Percentiles rank a stretch among this genome's conserved stretches.
Conservation (phyloP, 306 rosid species). For the Dicorynia guianensis region DNA sequence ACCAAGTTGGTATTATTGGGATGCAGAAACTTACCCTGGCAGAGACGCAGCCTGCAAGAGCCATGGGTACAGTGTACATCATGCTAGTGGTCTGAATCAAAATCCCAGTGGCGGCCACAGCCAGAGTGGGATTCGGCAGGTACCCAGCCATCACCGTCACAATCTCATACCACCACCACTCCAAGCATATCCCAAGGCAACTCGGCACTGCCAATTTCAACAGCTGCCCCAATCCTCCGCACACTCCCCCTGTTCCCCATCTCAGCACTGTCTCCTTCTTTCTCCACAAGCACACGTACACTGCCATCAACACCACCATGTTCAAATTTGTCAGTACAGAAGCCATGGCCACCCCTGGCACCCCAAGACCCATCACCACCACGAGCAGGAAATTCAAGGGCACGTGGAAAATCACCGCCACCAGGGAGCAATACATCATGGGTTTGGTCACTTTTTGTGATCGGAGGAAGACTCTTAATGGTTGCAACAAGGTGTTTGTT, state of each 20-base stretch:
- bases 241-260: constrained; percentile 53
- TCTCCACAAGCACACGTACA: constrained; percentile 60
- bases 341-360: constrained; percentile 85
- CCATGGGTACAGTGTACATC: constrained; percentile 99
- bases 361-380: constrained; percentile 64
- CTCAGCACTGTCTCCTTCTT: constrained; percentile 45
- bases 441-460: constrained; percentile 86
- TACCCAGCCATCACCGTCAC: constrained; percentile 91
- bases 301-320: constrained; percentile 77
- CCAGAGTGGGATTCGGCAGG: constrained; percentile 65
- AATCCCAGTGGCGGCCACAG: constrained; percentile 97
- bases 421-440: constrained; percentile 84
- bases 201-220: constrained; percentile 84
- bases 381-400: constrained; percentile 70
- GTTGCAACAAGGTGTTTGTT: constrained; percentile 74
- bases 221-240: constrained; percentile 63
- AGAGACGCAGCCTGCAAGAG: constrained; percentile 96
- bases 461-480: constrained; percentile 72
- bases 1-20: not conserved
- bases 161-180: constrained; percentile 99
- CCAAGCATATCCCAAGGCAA: constrained; percentile 88
- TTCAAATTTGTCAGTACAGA: constrained; percentile 83
- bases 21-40: constrained; percentile 63
- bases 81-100: constrained; percentile 94
- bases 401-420: constrained; percentile 76